These are phyloP conservation scores for Dryas octopetala DNA, from an alignment of 306 rosid genomes.

Conservation along the genomic window DNA sequence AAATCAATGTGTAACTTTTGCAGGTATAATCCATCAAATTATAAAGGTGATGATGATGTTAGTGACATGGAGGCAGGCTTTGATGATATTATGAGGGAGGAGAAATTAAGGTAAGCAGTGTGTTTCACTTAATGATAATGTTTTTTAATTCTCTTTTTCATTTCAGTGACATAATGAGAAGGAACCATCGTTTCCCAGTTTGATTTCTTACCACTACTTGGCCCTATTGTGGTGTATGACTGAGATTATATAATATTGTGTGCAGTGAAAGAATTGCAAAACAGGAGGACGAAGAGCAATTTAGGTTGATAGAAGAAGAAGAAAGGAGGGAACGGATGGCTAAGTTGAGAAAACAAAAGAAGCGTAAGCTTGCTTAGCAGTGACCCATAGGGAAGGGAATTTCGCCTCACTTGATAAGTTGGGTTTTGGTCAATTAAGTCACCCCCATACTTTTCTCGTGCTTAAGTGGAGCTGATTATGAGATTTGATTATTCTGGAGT, in stretches of 20 bases:
- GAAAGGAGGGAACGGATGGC: conserved; percentile 46
- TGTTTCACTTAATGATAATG: conserved; percentile 1
- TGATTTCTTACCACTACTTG: background rate
- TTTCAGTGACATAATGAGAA: background rate
- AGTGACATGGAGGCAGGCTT: conserved; percentile 83
- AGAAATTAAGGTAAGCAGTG: conserved; percentile 58
- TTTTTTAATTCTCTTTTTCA: background rate
- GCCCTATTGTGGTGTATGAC: background rate
- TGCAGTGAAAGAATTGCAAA: conserved; percentile 50
- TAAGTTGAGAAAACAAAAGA: conserved; percentile 40
- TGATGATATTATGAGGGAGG: conserved; percentile 74
- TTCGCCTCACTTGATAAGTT: too few relatives aligned
- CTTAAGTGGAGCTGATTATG: conserved; percentile 18
- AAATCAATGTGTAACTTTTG: conserved; percentile 11
- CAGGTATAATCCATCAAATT: conserved; percentile 65
- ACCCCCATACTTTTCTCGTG: background rate
- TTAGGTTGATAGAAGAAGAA: conserved; percentile 48
- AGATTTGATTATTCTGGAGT: conserved; percentile 27
- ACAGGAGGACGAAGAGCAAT: conserved; percentile 70
- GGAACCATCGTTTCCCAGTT: background rate
- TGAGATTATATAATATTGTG: conserved; percentile 1
- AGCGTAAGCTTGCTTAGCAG: conserved; percentile 36
- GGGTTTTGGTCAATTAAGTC: background rate
- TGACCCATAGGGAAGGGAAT: conserved; percentile 16
- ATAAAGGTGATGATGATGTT: conserved; percentile 50